Evolutionary conservation across 1,284 basidiomycete species (phyloP), one percentile per base, ranked within the genome.

Genomic region (Apiotrichum domesticum): DNA sequence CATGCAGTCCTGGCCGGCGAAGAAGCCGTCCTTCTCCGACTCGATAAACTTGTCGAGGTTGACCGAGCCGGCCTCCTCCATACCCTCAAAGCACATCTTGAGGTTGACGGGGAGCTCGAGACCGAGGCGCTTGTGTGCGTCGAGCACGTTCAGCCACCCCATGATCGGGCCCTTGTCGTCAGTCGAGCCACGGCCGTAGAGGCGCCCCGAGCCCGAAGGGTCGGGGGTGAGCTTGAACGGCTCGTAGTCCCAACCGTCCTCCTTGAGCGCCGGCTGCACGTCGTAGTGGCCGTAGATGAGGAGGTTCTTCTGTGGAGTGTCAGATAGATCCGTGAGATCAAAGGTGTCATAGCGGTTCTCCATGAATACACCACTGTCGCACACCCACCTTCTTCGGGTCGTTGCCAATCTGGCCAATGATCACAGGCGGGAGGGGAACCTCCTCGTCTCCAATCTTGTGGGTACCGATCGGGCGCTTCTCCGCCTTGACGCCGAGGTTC

Each of bases 1-100:
- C 62, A 96, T 88, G 64, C 88, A 91, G 70, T 98, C 95, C 39
- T 94, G 87, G 29, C 88, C 91, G 49, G 86, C 82, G 75, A 98
- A 96, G 83, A 87, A 97, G 35, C 83, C 82, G 70, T 85, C 81
- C 57, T 86, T 86, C 79, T 98, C 92, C 51, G 80, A 81, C 62
- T 83, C 79, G 66, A 98, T 93, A 51, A 97, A 84, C 52, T 90
- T 90, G 71, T 98, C 94, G 10, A 98, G 82, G 6, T 93, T 93
- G 68, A 93, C 90, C 46, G 88, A 91, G 6, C 95, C 95, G 66
- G 83, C 88, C 80, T 98, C 95, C 77, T 98, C 95, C 96, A 98
- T 98, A 7, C 95, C 93, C 76, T 98, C 95, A 70, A 98, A 94
- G 80, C 90, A 92, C 80, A 93, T 87, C 68, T 87, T 85, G 65